Conservation (phyloP, 2,329 filamentous ascomycete genomes). For the Cercospora berteroae region DNA sequence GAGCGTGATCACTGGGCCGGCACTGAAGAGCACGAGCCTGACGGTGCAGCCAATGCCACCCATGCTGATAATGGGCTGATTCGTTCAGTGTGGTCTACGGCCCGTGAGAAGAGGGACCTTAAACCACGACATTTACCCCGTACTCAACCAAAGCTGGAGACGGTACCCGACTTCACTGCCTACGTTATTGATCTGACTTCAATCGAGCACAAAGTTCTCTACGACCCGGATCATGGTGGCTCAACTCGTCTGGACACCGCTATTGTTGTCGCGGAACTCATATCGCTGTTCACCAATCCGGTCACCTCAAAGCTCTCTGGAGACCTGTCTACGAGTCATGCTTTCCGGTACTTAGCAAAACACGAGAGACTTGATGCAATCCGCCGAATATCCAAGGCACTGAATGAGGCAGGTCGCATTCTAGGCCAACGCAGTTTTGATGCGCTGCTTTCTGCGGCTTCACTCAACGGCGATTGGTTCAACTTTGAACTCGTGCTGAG, state of each 20-base stretch:
- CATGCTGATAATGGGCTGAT: neutral
- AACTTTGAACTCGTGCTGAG: constrained; percentile 31
- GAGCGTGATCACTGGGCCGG: neutral
- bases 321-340: constrained; percentile 19
- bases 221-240: neutral
- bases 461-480: constrained; percentile 27
- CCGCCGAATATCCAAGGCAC: constrained; percentile 20
- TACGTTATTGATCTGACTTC: constrained; percentile 22
- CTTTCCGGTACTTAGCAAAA: constrained; percentile 26
- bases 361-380: constrained; percentile 23
- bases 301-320: constrained; percentile 19
- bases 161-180: neutral
- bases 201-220: neutral
- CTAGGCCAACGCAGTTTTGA: constrained; percentile 26
- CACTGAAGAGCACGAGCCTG: neutral
- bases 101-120: constrained; percentile 1
- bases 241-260: neutral
- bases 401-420: constrained; percentile 20
- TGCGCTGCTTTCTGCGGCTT: constrained; percentile 26
- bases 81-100: constrained; percentile 15
- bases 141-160: neutral
- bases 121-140: neutral
- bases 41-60: neutral
- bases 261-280: constrained; percentile 11
- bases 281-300: constrained; percentile 20